phyloP scores from a whole-genome alignment of 768 basidiomycete species.

The Suillus ampliporus region DNA sequence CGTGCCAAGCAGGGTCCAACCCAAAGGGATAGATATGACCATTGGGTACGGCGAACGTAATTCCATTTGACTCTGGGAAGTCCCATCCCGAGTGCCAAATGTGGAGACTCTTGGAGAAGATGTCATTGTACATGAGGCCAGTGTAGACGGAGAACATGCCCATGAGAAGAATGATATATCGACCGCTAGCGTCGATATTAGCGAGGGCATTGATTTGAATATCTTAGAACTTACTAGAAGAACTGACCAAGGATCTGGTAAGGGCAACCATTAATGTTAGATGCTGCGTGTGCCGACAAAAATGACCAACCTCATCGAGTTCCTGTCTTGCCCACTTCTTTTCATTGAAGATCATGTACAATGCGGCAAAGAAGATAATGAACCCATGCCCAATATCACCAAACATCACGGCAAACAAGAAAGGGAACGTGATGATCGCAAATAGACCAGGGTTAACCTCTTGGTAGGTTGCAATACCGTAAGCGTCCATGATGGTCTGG shows the following conservation, averaged over 20 bases:
- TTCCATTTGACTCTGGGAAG: conserved; percentile 57
- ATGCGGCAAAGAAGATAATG: conserved; percentile 76
- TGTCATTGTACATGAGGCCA: conserved; percentile 97
- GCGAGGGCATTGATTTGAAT: conserved; percentile 15
- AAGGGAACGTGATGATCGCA: conserved; percentile 92
- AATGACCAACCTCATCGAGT: conserved; percentile 68
- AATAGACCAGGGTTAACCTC: conserved; percentile 97
- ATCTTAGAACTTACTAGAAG: conserved; percentile 76
- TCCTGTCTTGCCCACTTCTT: conserved; percentile 73
- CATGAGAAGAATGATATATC: conserved; percentile 99
- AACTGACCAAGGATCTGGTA: conserved; percentile 81
- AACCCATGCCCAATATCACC: conserved; percentile 97
- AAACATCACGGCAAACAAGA: conserved; percentile 99
- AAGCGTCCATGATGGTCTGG: conserved; percentile 98
- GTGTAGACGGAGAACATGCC: conserved; percentile 97
- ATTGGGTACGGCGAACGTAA: conserved; percentile 57
- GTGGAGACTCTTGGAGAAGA: conserved; percentile 92
- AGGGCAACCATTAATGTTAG: conserved; percentile 7
- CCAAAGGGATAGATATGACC: conserved; percentile 91
- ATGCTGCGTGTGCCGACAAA: conserved; percentile 7
- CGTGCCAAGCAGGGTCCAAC: conserved; percentile 95
- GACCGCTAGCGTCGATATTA: conserved; percentile 65
- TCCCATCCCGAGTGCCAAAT: conserved; percentile 90
- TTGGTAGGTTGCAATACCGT: conserved; percentile 93
- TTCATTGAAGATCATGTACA: conserved; percentile 89